A percentile compares a stretch with the other conserved stretches of the same genome.
These are phyloP conservation scores for Citrus maxima DNA, from an alignment of 345 rosid species.

Conservation along the genomic window DNA sequence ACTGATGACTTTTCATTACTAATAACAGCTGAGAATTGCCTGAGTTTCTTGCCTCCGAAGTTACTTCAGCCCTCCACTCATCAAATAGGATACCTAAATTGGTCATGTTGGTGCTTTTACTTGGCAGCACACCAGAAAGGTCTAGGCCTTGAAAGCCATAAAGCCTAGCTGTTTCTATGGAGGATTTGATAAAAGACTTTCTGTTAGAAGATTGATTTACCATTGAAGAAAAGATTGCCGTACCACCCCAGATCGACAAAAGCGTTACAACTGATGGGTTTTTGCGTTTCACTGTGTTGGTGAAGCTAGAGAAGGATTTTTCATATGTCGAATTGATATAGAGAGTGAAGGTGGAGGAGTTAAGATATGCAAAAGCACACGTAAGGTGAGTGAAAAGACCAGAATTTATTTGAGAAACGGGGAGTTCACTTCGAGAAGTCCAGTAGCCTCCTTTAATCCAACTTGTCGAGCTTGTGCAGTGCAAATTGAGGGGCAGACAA, in stretches of 20 bases:
- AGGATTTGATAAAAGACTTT: constrained; percentile 21
- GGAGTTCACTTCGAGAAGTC: neutral
- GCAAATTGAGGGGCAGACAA: neutral
- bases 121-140: constrained; percentile 20
- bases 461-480: neutral
- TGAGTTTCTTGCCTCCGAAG: constrained; percentile 13
- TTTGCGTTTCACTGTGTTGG: constrained; percentile 10
- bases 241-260: constrained; percentile 18
- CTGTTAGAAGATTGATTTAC: constrained; percentile 9
- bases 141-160: constrained; percentile 32
- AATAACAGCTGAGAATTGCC: constrained; percentile 21
- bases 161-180: constrained; percentile 19
- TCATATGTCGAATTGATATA: constrained; percentile 1
- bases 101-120: constrained; percentile 8
- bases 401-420: neutral
- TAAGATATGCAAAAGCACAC: constrained; percentile 25
- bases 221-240: constrained; percentile 13
- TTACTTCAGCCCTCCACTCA: constrained; percentile 31
- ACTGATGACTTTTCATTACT: constrained; percentile 1
- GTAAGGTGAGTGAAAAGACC: constrained; percentile 19
- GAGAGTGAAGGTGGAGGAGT: constrained; percentile 8
- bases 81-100: constrained; percentile 25
- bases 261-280: constrained; percentile 23
- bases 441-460: neutral
- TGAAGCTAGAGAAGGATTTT: constrained; percentile 18